These are phyloP conservation scores for Apium graveolens DNA, from an alignment of 129 eudicot genomes.

Conservation along the genomic window DNA sequence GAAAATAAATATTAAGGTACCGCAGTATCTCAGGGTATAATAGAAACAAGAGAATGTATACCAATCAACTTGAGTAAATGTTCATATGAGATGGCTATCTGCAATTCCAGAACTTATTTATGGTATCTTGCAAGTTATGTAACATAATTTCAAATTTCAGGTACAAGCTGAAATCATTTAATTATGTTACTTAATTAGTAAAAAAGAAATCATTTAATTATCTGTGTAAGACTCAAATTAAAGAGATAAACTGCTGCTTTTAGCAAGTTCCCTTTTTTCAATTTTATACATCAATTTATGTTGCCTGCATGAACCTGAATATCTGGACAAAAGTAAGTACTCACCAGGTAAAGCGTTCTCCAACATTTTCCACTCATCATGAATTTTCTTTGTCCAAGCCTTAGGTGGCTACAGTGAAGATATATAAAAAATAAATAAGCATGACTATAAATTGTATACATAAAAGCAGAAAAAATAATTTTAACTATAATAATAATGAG, in stretches of 20 bases:
- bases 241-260: not conserved
- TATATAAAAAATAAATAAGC: not conserved
- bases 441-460: not conserved
- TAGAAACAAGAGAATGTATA: not conserved
- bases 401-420: slow-evolving; percentile 36
- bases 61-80: not conserved
- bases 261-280: not conserved
- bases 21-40: not conserved
- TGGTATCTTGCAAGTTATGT: not conserved
- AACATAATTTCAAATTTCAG: not conserved
- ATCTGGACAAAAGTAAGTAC: not conserved
- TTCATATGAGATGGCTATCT: not conserved
- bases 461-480: not conserved
- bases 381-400: slow-evolving; percentile 60
- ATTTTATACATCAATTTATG: not conserved
- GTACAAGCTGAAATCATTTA: not conserved
- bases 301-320: not conserved
- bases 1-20: not conserved
- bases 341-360: slow-evolving; percentile 68
- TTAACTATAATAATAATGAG: not conserved
- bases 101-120: not conserved
- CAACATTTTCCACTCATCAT: slow-evolving; percentile 75
- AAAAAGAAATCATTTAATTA: not conserved
- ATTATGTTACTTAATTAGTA: no score
- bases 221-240: not conserved